Base-by-base conservation (phyloP, 164 flowering plant species). In the Annona cherimola region DNA sequence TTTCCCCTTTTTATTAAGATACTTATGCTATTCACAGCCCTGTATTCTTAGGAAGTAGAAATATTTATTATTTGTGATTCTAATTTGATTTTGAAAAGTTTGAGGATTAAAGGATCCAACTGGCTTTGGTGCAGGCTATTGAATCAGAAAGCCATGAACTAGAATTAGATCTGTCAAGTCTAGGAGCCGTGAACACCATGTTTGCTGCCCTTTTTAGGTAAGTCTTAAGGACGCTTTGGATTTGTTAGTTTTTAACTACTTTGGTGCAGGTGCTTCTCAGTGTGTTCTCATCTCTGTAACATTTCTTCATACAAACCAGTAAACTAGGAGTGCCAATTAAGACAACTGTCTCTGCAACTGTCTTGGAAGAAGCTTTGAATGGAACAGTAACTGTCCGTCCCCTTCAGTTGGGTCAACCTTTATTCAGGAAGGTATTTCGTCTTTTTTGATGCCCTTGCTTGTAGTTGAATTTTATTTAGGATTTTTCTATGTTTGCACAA, bases 311-410 rank as follows among this genome's bases (percentile, higher is more conserved):
- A 39, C 45, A 5, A 12, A 68, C 54, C 20, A 93, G 99, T 81
- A 91, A 95, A 81, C 98, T 95, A 68, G 99, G 99, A 54, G 98
- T 95, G 43, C 98, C 98, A 44, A 95, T 95, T 61, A 93, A 91
- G 85, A 95, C 98, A 7, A 88, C 98, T 45, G 95, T 95, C 40
- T 90, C 99, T 19, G 95, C 98, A 71, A 88, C 90, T 73, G 83
- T 95, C 69, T 81, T 95, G 83, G 99, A 95, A 82, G 98, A 95
- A 85, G 98, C 99, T 63, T 81, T 90, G 61, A 88, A 89, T 85
- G 98, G 99, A 9, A 44, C 69, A 45, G 89, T 93, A 64, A 79
- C 84, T 6, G 67, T 88, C 71, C 81, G 79, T 41, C 84, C 87
- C 65, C 97, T 95, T 79, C 79, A 74, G 45, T 73, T 90, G 41